Base-by-base conservation (phyloP, 306 rosid species). In the Quercus aquifolioides region DNA sequence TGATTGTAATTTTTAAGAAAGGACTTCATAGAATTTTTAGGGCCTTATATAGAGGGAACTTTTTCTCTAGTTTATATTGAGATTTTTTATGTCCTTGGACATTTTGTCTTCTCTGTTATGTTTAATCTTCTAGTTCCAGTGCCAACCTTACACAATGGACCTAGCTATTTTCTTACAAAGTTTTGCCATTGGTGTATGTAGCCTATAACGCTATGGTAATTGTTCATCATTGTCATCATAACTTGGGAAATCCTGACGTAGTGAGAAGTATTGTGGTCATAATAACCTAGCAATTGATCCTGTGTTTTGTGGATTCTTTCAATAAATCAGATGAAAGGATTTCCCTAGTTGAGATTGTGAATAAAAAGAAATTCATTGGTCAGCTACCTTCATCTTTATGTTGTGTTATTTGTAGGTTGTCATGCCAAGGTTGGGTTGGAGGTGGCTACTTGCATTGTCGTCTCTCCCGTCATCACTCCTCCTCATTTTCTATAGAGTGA, bases 341-440 rank as follows among this genome's bases (percentile, higher is more conserved):
- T 67, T 62, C 26, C 55, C 74, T 78, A 49, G 55, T 78, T 69
- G 70, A 67, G 74, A 62, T 71, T 75, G 62, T 67, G 56, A 33
- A 55, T 79, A 68, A 71, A 55, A 68, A 57, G 55, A 76, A 57
- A 69, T 75, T 71, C 74, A 55, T 69, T 35, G 54, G 12, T 73
- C 70, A 46, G 78, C 64, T 69, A 75, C 52, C 77, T 81, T 82
- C 54, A 80, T 82, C 65, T 75, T 33, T 76, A 75, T 83, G 56
- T 77, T 78, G 78, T 76, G 35, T 79, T 77, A 69, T 58, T 83
- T 85, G 86, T 93, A 95, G 99, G 74, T 88, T 83, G 81, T 95
- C 85, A 93, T 95, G 99, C 99, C 99, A 77, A 87, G 72, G 67
- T 78, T 95, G 77, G 99, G 99, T 60, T 93, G 99, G 99, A 95